phyloP scores from a whole-genome alignment of 768 basidiomycete species.

The Amanita inopinata region DNA sequence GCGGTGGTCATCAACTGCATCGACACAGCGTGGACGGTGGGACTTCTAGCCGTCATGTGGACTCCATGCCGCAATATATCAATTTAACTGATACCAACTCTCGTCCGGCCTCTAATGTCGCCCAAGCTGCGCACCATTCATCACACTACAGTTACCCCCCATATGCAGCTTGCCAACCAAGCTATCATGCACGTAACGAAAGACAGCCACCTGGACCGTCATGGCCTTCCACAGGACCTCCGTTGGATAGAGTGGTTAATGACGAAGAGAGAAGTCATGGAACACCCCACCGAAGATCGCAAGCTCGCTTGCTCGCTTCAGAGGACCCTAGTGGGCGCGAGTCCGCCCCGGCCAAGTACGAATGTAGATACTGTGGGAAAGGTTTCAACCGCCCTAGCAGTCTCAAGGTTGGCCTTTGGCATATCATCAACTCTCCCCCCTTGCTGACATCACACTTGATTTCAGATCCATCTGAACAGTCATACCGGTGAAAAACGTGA shows the following conservation, averaged over 20 bases:
- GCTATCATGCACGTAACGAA: conserved; percentile 11
- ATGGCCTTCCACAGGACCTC: conserved; percentile 17
- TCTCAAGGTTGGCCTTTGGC: conserved; percentile 45
- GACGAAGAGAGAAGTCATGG: conserved; percentile 29
- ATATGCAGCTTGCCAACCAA: neutral
- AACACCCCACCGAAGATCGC: conserved; percentile 14
- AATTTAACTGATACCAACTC: neutral
- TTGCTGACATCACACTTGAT: conserved; percentile 10
- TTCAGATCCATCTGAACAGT: conserved; percentile 76
- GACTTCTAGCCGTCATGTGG: neutral
- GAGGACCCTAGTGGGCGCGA: conserved; percentile 11
- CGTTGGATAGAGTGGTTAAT: conserved; percentile 14
- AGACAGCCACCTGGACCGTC: conserved; percentile 16
- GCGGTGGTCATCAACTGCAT: neutral
- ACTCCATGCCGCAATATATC: neutral
- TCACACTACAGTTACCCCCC: conserved; percentile 4
- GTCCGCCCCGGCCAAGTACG: conserved; percentile 43
- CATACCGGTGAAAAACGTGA: conserved; percentile 82
- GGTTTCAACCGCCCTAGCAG: conserved; percentile 78
- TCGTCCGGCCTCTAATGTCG: neutral
- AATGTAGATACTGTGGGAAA: conserved; percentile 72
- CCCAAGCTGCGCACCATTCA: neutral
- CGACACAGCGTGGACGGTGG: neutral
- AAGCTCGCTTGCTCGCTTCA: conserved; percentile 11
- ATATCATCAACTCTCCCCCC: conserved; percentile 8